phyloP scores from a whole-genome alignment of 2,329 filamentous ascomycete species.

The Fusarium annulatum region DNA sequence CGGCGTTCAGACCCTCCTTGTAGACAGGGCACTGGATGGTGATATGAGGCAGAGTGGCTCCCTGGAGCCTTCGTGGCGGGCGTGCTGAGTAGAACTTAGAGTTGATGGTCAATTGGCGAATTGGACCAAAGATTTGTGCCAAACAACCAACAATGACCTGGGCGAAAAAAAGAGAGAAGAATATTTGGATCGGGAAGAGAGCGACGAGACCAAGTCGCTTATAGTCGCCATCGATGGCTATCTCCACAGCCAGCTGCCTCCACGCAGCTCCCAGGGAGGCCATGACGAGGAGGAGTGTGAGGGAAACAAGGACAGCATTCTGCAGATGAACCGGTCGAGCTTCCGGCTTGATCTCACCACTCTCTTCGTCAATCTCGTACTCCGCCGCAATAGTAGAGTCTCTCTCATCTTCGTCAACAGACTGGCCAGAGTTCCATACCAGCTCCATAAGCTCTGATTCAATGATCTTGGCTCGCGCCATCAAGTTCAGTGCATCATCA shows the following conservation, averaged over 20 bases:
- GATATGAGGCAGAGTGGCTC: slow-evolving; percentile 71
- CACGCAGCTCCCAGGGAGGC: slow-evolving; percentile 76
- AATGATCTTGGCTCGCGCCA: slow-evolving; percentile 76
- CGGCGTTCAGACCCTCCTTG: slow-evolving; percentile 80
- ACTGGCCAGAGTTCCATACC: slow-evolving; percentile 73
- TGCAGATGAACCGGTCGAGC: slow-evolving; percentile 74
- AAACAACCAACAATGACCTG: slow-evolving; percentile 82
- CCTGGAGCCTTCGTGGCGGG: slow-evolving; percentile 71
- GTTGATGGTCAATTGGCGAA: slow-evolving; percentile 78
- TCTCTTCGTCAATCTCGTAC: slow-evolving; percentile 76
- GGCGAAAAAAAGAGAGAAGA: slow-evolving; percentile 85
- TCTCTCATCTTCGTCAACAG: slow-evolving; percentile 62
- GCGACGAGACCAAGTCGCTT: slow-evolving; percentile 72
- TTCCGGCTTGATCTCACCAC: slow-evolving; percentile 72
- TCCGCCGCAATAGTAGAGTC: slow-evolving; percentile 62
- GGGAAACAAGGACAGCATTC: slow-evolving; percentile 74
- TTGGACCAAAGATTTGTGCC: slow-evolving; percentile 80
- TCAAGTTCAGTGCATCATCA: slow-evolving; percentile 78
- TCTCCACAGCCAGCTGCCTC: slow-evolving; percentile 75
- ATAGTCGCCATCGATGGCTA: slow-evolving; percentile 71
- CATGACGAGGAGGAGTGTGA: slow-evolving; percentile 74
- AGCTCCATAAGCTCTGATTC: slow-evolving; percentile 82
- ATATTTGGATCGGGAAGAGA: slow-evolving; percentile 77
- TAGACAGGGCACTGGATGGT: slow-evolving; percentile 91
- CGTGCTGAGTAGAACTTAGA: slow-evolving; percentile 84